A percentile compares a stretch with the other conserved stretches of the same genome.
Evolutionary conservation across 192 early-diverging fungal species (phyloP).

Genomic region (Coemansia sp.): DNA sequence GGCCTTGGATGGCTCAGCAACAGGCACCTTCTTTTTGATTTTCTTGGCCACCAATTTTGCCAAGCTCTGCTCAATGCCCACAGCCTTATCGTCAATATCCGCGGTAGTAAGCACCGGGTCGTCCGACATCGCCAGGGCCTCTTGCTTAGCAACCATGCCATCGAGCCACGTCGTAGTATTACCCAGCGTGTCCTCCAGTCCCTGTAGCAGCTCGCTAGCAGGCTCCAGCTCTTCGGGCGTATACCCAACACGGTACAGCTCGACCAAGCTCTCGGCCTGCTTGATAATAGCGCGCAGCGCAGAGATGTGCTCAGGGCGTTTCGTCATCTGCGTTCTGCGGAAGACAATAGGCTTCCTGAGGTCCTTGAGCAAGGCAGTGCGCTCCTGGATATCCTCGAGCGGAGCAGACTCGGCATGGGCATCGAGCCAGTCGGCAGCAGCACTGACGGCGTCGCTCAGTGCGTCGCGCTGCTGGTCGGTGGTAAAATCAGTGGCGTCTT

Average conservation of each 20-base stretch:
- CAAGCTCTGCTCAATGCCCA: conserved; percentile 58
- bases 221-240: conserved; percentile 60
- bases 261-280: conserved; percentile 55
- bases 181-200: conserved; percentile 59
- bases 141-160: conserved; percentile 63
- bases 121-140: conserved; percentile 57
- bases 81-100: conserved; percentile 59
- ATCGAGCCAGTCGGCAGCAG: conserved; percentile 84
- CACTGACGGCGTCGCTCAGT: conserved; percentile 61
- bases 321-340: conserved; percentile 57
- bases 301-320: conserved; percentile 61
- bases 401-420: conserved; percentile 72
- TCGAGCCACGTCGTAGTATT: conserved; percentile 63
- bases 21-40: conserved; percentile 52
- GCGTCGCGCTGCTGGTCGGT: conserved; percentile 63
- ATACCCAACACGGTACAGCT: conserved; percentile 44
- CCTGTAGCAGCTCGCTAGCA: conserved; percentile 34
- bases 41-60: conserved; percentile 63
- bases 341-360: conserved; percentile 51
- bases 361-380: conserved; percentile 48
- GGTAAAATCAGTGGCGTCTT: conserved; percentile 67
- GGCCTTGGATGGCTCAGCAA: conserved; percentile 27
- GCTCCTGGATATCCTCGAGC: conserved; percentile 42
- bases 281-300: conserved; percentile 49
- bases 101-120: conserved; percentile 67